phyloP scores from a whole-genome alignment of 768 basidiomycete genomes.

The Sporobolomyces roseus region DNA sequence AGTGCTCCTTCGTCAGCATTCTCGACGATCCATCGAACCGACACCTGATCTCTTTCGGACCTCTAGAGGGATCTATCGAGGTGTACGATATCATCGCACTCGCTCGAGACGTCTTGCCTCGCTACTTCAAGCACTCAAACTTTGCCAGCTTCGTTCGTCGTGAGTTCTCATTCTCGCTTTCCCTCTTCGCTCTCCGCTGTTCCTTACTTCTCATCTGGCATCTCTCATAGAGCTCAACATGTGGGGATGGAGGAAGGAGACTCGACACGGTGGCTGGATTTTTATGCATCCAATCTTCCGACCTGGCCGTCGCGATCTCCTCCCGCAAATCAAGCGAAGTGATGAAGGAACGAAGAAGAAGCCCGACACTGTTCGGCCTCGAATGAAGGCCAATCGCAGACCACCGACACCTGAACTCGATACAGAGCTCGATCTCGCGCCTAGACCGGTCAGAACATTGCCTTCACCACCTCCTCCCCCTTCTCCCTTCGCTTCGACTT shows the following conservation, averaged over 20 bases:
- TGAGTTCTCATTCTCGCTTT: conserved; percentile 64
- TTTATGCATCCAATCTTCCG: conserved; percentile 7
- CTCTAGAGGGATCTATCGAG: conserved; percentile 71
- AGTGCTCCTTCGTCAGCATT: conserved; percentile 57
- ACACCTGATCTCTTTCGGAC: conserved; percentile 78
- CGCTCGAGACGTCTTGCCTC: conserved; percentile 74
- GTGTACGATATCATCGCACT: conserved; percentile 83
- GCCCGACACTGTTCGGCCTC: background rate
- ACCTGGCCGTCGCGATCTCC: conserved; percentile 1
- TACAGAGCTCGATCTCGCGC: background rate
- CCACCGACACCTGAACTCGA: background rate
- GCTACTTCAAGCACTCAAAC: conserved; percentile 78
- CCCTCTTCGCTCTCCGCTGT: background rate
- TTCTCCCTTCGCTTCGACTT: background rate
- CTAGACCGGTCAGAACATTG: no score
- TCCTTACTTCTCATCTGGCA: background rate
- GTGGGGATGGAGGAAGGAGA: conserved; percentile 18
- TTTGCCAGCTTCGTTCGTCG: conserved; percentile 93
- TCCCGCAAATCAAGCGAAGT: background rate
- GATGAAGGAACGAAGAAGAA: conserved; percentile 6
- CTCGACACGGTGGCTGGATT: background rate
- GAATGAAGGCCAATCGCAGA: background rate
- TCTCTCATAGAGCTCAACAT: conserved; percentile 14
- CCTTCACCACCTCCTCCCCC: background rate
- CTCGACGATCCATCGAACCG: conserved; percentile 76